phyloP scores from a whole-genome alignment of 2,329 filamentous ascomycete genomes.

The Fusarium verrucosum region DNA sequence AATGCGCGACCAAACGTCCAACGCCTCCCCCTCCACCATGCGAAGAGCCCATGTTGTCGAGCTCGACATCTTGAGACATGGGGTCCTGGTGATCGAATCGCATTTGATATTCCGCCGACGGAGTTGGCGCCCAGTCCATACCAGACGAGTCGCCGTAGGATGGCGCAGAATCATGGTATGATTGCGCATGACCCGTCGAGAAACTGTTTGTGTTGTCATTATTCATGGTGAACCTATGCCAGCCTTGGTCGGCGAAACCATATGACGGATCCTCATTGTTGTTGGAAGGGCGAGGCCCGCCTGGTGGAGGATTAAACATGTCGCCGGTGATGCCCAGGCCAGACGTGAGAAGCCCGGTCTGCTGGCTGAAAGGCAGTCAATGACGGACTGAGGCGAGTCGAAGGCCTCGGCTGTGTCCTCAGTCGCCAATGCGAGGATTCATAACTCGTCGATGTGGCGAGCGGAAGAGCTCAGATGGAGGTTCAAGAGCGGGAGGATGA shows the following conservation, averaged over 20 bases:
- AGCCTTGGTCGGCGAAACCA: conserved; percentile 48
- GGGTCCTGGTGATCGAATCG: conserved; percentile 42
- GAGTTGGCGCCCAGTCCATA: conserved; percentile 53
- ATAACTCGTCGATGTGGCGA: conserved; percentile 51
- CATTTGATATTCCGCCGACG: conserved; percentile 43
- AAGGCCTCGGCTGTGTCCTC: conserved; percentile 51
- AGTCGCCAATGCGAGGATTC: conserved; percentile 49
- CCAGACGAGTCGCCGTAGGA: conserved; percentile 42
- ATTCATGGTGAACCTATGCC: conserved; percentile 45
- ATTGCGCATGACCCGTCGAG: conserved; percentile 38
- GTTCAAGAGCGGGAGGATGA: conserved; percentile 46
- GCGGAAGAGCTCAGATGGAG: conserved; percentile 46
- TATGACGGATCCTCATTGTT: conserved; percentile 43
- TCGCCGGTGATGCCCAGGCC: conserved; percentile 47
- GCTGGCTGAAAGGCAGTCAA: conserved; percentile 49
- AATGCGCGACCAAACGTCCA: conserved; percentile 53
- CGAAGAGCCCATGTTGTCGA: conserved; percentile 40
- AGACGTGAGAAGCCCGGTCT: conserved; percentile 47
- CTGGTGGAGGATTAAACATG: conserved; percentile 52
- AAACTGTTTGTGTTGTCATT: conserved; percentile 37
- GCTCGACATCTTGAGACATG: conserved; percentile 42
- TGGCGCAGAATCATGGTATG: conserved; percentile 41
- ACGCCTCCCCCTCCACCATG: conserved; percentile 46
- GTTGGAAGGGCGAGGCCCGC: conserved; percentile 47
- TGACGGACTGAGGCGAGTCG: conserved; percentile 52